phyloP scores from a whole-genome alignment of 441 rosid species.

The Gossypium lobatum region DNA sequence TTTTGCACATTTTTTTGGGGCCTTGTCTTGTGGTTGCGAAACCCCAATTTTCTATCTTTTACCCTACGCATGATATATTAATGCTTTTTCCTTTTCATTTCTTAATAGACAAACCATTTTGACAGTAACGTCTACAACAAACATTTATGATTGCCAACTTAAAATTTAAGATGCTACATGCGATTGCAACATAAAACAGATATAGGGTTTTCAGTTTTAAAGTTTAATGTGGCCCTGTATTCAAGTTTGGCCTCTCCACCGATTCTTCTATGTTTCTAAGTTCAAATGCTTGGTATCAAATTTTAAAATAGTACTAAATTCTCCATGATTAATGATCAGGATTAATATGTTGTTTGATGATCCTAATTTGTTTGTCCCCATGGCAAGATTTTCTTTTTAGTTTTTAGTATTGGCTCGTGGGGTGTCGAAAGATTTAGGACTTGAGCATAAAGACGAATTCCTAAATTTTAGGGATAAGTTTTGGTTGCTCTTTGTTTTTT shows the following conservation, averaged over 20 bases:
- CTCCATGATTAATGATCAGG: neutral
- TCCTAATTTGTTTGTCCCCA: neutral
- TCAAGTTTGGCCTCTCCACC: neutral
- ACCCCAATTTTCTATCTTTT: neutral
- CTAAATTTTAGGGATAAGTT: neutral
- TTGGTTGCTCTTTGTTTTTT: neutral
- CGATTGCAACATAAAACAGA: neutral
- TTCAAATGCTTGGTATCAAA: neutral
- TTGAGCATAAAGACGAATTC: neutral
- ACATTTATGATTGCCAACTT: neutral
- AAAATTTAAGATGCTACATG: neutral
- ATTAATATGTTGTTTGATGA: neutral
- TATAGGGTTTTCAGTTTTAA: neutral
- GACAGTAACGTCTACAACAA: neutral
- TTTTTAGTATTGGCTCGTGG: neutral
- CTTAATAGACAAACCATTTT: neutral
- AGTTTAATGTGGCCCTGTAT: neutral
- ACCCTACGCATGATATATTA: neutral
- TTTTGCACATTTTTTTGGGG: neutral
- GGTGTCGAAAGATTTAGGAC: neutral
- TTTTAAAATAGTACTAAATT: neutral
- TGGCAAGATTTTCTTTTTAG: neutral
- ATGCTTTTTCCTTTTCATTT: neutral
- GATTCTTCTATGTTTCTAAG: neutral
- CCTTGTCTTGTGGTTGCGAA: neutral